These are phyloP conservation scores for Chrysochromulina parva DNA, from an alignment of 78 protist species.

Conservation along the genomic window DNA sequence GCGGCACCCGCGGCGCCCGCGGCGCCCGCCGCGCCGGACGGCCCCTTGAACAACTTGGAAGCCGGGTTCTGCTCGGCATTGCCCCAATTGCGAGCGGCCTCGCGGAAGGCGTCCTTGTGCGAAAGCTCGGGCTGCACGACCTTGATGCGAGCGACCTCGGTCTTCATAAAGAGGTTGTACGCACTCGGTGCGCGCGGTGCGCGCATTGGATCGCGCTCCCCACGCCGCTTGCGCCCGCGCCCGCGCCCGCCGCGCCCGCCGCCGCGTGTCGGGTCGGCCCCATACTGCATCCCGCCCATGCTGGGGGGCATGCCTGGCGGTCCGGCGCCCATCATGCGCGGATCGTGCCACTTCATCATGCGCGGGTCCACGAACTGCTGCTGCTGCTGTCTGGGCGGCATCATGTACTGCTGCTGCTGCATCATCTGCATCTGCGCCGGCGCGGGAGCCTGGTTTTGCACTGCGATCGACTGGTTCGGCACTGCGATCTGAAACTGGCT, in stretches of 20 bases:
- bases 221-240: neutral
- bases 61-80: neutral
- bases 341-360: no score
- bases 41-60: no score
- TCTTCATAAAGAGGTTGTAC: conserved; percentile 2
- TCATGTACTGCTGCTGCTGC: no score
- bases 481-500: conserved; percentile 11
- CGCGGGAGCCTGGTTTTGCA: no score
- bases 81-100: conserved; percentile 8
- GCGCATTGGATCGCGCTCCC: neutral
- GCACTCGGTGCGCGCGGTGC: neutral
- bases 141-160: neutral
- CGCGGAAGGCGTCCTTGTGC: neutral
- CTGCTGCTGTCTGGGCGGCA: no score
- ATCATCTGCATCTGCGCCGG: no score
- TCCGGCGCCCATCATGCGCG: no score
- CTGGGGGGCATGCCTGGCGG: neutral
- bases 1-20: no score
- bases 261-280: neutral
- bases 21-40: no score
- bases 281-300: no score
- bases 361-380: no score
- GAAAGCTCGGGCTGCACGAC: neutral
- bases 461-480: neutral
- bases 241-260: neutral